Evolutionary conservation across 768 basidiomycete species (phyloP), one percentile per base, ranked within the genome.

Genomic region (Boletus insuetus): DNA sequence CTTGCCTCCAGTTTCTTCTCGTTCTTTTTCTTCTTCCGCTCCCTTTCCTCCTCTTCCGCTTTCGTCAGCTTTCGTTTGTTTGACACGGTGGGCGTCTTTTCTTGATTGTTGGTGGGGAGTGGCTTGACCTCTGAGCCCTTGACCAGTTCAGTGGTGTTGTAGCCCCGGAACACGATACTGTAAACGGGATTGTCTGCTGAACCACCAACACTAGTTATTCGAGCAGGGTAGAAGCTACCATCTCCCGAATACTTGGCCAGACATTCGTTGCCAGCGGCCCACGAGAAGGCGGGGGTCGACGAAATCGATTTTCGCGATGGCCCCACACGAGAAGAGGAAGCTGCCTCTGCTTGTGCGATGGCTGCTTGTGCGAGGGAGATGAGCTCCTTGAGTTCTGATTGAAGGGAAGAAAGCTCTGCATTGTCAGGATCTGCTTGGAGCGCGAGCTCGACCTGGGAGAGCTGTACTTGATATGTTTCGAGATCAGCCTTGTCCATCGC

Each of bases 21-120:
- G 65, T 93, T 94, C 77, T 92, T 93, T 78, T 94, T 94, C 81
- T 91, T 91, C 82, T 93, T 94, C 70, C 73, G 76, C 61, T 94
- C 93, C 70, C 84, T 79, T 74, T 94, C 92, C 63, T 91, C 90
- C 69, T 94, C 93, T 70, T 94, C 91, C 63, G 72, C 85, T 65
- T 86, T 86, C 48, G 75, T 83, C 65, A 88, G 72, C 77, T 91
- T 93, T 53, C 92, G 85, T 75, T 95, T 95, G 60, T 75, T 80
- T 31, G 79, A 69, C 37, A 75, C 66, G 14, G 70, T 57, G 9
- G 61, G 66, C 13, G 75, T 75, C 41, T 73, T 66, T 42, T 75
- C 73, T 49, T 75, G 74, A 64, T 85, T 72, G 68, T 81, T 86
- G 11, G 79, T 49, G 2, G 91, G 87, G 13, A 91, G 76, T 9